These are phyloP conservation scores for Vigna hirtella DNA, from an alignment of 306 rosid genomes.

Conservation along the genomic window DNA sequence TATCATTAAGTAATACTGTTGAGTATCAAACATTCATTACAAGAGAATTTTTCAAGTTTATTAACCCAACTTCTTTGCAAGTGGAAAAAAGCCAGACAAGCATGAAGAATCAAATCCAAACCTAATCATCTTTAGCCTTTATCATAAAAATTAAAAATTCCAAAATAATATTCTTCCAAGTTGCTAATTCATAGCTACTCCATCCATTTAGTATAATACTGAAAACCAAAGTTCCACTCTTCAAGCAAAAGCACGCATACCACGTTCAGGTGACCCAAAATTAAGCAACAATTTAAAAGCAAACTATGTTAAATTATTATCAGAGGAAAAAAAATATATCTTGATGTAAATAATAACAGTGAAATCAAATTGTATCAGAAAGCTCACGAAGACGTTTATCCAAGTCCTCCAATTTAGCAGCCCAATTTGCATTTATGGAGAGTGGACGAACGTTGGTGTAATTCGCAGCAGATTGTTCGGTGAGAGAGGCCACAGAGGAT, in stretches of 20 bases:
- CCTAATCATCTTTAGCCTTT: not conserved
- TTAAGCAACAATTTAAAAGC: not conserved
- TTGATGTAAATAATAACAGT: not conserved
- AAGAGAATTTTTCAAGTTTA: not conserved
- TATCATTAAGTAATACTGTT: not conserved
- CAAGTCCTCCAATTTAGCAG: constrained; percentile 55
- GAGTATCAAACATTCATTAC: not conserved
- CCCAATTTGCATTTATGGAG: constrained; percentile 59
- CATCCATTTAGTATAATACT: not conserved
- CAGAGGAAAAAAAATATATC: not conserved
- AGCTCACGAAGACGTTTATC: constrained; percentile 66
- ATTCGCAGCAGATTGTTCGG: constrained; percentile 45
- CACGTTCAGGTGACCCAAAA: not conserved
- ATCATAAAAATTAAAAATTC: not conserved
- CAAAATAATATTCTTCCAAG: not conserved
- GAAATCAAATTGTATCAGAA: constrained; percentile 47
- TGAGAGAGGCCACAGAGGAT: constrained; percentile 46
- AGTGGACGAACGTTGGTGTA: constrained; percentile 55
- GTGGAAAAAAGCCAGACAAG: not conserved
- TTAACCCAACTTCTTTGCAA: not conserved
- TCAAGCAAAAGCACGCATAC: not conserved
- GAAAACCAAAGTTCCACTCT: not conserved
- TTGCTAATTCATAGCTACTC: not conserved
- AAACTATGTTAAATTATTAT: not conserved
- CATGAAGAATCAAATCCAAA: not conserved